Evolutionary conservation across 78 protist genomes (phyloP), one percentile per base, ranked within the genome.

Genomic region (Tieghemostelium lacteum): DNA sequence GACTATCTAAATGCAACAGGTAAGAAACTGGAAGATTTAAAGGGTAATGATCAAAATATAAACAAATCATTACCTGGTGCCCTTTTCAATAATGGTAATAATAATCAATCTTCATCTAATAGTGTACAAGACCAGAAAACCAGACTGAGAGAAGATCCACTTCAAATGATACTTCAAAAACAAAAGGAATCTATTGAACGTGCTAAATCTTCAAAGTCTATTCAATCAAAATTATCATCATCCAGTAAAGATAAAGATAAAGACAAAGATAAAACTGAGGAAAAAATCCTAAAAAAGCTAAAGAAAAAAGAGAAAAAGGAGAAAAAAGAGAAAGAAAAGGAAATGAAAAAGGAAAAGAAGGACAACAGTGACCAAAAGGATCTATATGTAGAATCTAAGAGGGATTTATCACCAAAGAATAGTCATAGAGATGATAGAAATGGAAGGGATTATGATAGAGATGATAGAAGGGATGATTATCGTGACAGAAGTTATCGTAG

Each of bases 1-100:
- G 95, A 92, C 19, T 83, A 71, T 55, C 61, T 92, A 8, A n/a
- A n/a, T n/a, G n/a, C n/a, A n/a, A 49, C 83, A 4, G 95, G 95
- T 22, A 92, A 92, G 36, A 71, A 57, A 19, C 29, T 80, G 28
- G 89, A 78, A 17, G 74, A 73, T 55, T 40, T 52, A 50, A 55
- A 70, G 36, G 73, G 65, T 1, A 52, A 76, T n/a, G 58, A 75
- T 1, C 50, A 69, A n/a, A 67, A 75, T 19, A 33, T 37, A 57
- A 50, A 49, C 1, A 54, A 67, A 14, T 36, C 37, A 19, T 28
- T 62, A 29, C 94, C 86, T 0, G 88, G 83, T 62, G 94, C 88
- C 20, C 65, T 75, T 50, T 83, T 73, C 26, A 29, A 65, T 17
- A 5, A 58, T 40, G 33, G 49, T 45, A n/a, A n/a, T n/a, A 24